Conservation (phyloP, 306 rosid genomes). For the Arachis hypogaea region DNA sequence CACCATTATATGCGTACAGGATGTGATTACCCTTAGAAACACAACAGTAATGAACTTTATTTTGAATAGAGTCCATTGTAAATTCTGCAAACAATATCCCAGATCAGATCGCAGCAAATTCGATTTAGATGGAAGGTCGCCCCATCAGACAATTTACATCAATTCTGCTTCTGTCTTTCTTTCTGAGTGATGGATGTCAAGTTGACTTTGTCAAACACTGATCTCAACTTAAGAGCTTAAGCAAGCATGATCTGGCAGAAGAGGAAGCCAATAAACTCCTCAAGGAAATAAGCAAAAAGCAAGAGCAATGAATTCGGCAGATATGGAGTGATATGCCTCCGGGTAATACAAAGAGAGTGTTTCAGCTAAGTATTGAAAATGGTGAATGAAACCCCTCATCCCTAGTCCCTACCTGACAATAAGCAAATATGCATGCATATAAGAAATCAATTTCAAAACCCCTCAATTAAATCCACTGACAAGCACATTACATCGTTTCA, state of each 20-base stretch:
- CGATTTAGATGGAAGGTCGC: conserved; percentile 27
- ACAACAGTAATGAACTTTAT: conserved; percentile 73
- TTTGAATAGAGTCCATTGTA: conserved; percentile 62
- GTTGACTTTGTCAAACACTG: conserved; percentile 17
- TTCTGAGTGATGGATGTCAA: conserved; percentile 25
- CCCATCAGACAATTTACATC: conserved; percentile 16
- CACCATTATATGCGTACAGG: conserved; percentile 61
- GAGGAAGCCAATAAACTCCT: conserved; percentile 41
- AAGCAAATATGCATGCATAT: conserved; percentile 17
- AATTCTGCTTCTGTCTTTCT: conserved; percentile 22
- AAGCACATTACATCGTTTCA: conserved; percentile 35
- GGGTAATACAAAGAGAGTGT: conserved; percentile 44
- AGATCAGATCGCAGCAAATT: conserved; percentile 32
- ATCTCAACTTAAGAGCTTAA: conserved; percentile 36
- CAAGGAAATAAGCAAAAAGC: conserved; percentile 41
- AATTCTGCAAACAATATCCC: conserved; percentile 24
- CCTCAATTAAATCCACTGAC: conserved; percentile 1
- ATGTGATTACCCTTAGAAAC: conserved; percentile 62
- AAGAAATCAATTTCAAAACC: conserved; percentile 18
- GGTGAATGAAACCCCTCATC: conserved; percentile 44
- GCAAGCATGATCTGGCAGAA: conserved; percentile 41
- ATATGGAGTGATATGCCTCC: conserved; percentile 37
- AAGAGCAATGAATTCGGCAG: conserved; percentile 37
- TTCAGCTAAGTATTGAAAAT: conserved; percentile 49
- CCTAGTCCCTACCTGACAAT: conserved; percentile 28